Evolutionary conservation across 148 eudicot genomes (phyloP).

Genomic region (Mesembryanthemum crystallinum): DNA sequence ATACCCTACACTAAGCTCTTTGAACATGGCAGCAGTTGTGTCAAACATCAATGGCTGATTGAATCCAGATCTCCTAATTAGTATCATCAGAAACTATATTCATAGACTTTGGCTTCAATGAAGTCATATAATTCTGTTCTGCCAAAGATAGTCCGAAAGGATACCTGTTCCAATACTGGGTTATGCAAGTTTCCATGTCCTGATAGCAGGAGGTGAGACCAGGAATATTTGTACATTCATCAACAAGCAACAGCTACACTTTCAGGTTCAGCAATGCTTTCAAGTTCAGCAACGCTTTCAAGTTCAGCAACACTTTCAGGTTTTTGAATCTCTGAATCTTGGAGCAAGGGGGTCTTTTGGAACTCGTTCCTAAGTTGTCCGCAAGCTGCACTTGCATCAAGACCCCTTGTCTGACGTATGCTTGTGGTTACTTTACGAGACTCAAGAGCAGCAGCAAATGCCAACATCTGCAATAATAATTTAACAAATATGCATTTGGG

Average conservation of each 20-base stretch:
- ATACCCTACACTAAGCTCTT: neutral
- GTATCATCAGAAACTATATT: neutral
- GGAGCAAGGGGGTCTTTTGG: slow-evolving; percentile 75
- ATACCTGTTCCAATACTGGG: neutral
- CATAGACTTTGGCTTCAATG: neutral
- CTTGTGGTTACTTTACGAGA: slow-evolving; percentile 78
- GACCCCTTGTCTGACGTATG: slow-evolving; percentile 90
- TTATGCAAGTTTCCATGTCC: neutral
- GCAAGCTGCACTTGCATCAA: slow-evolving; percentile 97
- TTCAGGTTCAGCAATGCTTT: slow-evolving; percentile 21
- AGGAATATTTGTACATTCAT: slow-evolving; percentile 12
- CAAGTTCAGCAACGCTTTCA: slow-evolving; percentile 24
- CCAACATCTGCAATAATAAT: slow-evolving; percentile 44
- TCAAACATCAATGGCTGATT: neutral
- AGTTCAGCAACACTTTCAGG: slow-evolving; percentile 29
- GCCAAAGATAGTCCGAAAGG: neutral
- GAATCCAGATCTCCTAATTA: neutral
- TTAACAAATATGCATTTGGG: neutral
- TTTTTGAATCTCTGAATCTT: slow-evolving; percentile 27
- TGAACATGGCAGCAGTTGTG: neutral
- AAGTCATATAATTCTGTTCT: neutral
- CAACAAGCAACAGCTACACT: slow-evolving; percentile 51
- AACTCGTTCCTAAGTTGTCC: slow-evolving; percentile 91
- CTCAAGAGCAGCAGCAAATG: slow-evolving; percentile 72
- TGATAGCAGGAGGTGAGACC: neutral